These are phyloP conservation scores for Lichtheimia corymbifera DNA, from an alignment of 371 early-diverging fungal genomes.

Conservation along the genomic window DNA sequence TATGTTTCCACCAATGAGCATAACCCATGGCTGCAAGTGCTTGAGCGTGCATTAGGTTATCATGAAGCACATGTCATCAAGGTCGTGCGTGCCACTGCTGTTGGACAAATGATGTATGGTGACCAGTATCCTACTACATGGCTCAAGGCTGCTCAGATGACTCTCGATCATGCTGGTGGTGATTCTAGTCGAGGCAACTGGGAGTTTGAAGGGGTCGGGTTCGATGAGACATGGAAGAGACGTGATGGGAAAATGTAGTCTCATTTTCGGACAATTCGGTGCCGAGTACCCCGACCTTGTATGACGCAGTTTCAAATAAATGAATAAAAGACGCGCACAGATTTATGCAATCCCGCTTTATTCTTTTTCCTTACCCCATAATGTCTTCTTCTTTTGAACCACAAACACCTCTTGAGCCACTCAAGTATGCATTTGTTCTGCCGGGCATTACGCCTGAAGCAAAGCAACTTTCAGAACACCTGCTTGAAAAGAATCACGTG, in stretches of 20 bases:
- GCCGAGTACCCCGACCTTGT: too few species aligned
- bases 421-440: slow-evolving; percentile 21
- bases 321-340: too few species aligned
- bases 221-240: slow-evolving; percentile 30
- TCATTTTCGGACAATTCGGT: too few species aligned
- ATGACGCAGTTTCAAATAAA: too few species aligned
- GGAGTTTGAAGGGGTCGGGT: slow-evolving; percentile 45
- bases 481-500: slow-evolving; percentile 37
- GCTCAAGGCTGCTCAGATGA: slow-evolving; percentile 42
- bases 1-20: slow-evolving; percentile 2
- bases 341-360: not conserved
- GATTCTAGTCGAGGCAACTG: slow-evolving; percentile 15
- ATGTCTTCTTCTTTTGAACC: slow-evolving; percentile 14
- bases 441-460: slow-evolving; percentile 42
- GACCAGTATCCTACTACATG: slow-evolving; percentile 23
- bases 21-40: slow-evolving; percentile 51
- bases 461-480: slow-evolving; percentile 25
- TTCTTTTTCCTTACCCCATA: not conserved
- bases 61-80: slow-evolving; percentile 60
- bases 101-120: slow-evolving; percentile 44
- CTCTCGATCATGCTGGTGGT: slow-evolving; percentile 33
- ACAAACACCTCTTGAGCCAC: slow-evolving; percentile 14
- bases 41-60: slow-evolving; percentile 42
- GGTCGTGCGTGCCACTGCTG: slow-evolving; percentile 49
- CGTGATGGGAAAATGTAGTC: too few species aligned